A percentile compares a stretch with the other conserved stretches of the same genome.
Conservation (phyloP, 129 eudicot species). For the Erigeron canadensis region DNA sequence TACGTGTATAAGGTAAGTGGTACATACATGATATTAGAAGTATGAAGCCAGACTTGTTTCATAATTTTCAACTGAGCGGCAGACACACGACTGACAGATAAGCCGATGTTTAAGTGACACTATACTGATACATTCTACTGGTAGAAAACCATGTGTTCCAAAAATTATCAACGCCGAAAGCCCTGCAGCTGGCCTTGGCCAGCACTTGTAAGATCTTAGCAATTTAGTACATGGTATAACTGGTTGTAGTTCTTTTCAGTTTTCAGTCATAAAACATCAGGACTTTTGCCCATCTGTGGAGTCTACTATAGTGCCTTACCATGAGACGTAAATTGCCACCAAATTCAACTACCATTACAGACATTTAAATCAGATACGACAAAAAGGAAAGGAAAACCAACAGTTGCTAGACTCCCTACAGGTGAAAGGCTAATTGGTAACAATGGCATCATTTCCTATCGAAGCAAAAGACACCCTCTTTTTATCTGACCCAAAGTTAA, state of each 20-base stretch:
- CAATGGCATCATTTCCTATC: constrained; percentile 48
- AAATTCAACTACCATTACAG: constrained; percentile 16
- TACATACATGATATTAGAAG: too few relatives aligned
- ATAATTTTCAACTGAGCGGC: too few relatives aligned
- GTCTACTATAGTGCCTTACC: neutral
- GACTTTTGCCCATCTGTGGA: neutral
- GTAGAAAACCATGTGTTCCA: too few relatives aligned
- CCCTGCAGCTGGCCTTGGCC: too few relatives aligned
- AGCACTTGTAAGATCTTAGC: too few relatives aligned
- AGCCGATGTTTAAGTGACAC: too few relatives aligned
- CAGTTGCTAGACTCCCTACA: constrained; percentile 11
- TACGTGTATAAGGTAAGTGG: too few relatives aligned
- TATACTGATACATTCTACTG: too few relatives aligned
- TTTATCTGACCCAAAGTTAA: constrained; percentile 71
- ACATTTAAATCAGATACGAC: constrained; percentile 5
- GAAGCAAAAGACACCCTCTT: constrained; percentile 57
- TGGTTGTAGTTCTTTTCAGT: neutral
- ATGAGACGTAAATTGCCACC: neutral
- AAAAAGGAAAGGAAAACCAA: neutral
- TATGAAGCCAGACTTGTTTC: too few relatives aligned
- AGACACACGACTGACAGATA: too few relatives aligned
- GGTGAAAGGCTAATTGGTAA: constrained; percentile 21
- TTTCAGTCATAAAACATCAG: neutral
- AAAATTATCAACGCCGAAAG: too few relatives aligned
- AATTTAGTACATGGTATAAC: neutral